These are phyloP conservation scores for Cryphonectria nitschkei DNA, from an alignment of 2,329 filamentous ascomycete species.

Conservation along the genomic window DNA sequence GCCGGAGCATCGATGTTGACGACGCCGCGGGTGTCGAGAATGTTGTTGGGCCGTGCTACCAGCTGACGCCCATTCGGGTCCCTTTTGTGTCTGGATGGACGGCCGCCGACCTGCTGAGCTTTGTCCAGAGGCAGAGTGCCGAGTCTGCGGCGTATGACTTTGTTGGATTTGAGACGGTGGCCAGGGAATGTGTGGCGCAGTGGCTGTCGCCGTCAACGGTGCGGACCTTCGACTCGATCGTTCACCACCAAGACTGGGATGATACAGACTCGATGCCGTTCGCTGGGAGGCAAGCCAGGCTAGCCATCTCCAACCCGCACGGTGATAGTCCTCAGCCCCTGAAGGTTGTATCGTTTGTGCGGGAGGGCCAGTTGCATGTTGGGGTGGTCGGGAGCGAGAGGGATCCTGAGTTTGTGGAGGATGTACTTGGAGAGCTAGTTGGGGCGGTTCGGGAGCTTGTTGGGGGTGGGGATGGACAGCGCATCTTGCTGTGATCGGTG, in stretches of 20 bases:
- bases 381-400: conserved; percentile 49
- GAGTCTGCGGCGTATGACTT: conserved; percentile 39
- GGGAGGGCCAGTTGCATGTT: conserved; percentile 43
- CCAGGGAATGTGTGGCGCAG: conserved; percentile 42
- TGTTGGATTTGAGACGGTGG: conserved; percentile 41
- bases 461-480: background rate
- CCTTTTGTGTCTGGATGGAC: conserved; percentile 40
- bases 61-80: conserved; percentile 49
- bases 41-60: conserved; percentile 50
- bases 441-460: conserved; percentile 28
- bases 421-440: conserved; percentile 39
- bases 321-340: conserved; percentile 45
- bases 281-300: conserved; percentile 35
- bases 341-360: conserved; percentile 50
- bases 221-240: conserved; percentile 39
- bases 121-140: conserved; percentile 39
- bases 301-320: conserved; percentile 42
- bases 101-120: conserved; percentile 37
- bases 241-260: conserved; percentile 44
- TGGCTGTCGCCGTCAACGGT: conserved; percentile 24
- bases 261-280: conserved; percentile 49
- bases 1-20: conserved; percentile 43
- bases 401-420: conserved; percentile 42
- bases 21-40: conserved; percentile 41
- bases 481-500: background rate